Evolutionary conservation across 306 rosid genomes (phyloP).

Genomic region (Erythrophleum fordii): DNA sequence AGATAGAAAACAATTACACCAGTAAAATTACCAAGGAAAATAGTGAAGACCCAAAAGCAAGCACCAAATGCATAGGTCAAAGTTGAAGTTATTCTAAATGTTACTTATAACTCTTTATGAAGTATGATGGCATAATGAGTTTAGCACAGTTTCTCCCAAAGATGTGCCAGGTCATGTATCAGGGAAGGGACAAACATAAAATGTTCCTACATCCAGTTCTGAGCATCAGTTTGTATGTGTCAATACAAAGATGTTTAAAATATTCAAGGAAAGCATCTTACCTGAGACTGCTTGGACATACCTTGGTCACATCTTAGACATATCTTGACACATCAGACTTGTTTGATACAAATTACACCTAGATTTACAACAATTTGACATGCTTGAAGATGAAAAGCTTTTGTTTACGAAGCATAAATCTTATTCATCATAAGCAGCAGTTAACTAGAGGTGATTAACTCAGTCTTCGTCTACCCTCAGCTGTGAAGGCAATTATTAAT

Average conservation of each 20-base stretch:
- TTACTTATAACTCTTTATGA: slow-evolving; percentile 1
- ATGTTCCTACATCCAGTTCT: slow-evolving; percentile 5
- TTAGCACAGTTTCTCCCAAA: neutral
- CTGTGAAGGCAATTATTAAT: neutral
- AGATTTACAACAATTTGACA: neutral
- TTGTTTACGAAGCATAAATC: neutral
- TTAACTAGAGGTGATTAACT: neutral
- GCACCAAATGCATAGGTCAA: neutral
- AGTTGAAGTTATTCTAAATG: slow-evolving; percentile 19
- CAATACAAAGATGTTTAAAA: neutral
- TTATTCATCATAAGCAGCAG: neutral
- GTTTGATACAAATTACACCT: neutral
- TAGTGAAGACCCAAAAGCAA: slow-evolving; percentile 16
- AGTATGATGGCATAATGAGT: slow-evolving; percentile 6
- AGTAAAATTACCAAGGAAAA: slow-evolving; percentile 29
- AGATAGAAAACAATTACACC: slow-evolving; percentile 16
- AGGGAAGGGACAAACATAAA: neutral
- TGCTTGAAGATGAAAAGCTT: slow-evolving; percentile 5
- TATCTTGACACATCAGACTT: neutral
- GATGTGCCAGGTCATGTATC: neutral
- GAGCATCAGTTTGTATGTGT: neutral
- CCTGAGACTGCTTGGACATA: neutral
- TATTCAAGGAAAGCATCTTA: neutral
- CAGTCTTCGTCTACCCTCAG: neutral
- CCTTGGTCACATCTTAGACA: neutral